phyloP scores from a whole-genome alignment of 129 eudicot species.

The Calendula officinalis region DNA sequence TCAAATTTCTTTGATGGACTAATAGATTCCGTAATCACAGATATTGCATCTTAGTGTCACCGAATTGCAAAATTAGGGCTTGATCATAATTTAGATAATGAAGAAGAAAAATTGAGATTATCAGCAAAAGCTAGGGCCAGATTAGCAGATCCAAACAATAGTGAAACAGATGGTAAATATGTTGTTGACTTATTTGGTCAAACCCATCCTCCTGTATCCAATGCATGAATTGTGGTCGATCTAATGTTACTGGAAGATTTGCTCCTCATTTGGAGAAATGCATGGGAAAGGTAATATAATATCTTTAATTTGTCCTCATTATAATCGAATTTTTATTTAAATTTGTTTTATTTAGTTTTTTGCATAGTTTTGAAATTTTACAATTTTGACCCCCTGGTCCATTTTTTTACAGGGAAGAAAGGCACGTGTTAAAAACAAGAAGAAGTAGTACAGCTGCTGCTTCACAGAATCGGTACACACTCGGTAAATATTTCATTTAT shows the following conservation, averaged over 20 bases:
- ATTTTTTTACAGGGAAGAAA: conserved; percentile 68
- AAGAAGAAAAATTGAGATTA: conserved; percentile 83
- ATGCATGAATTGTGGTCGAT: conserved; percentile 94
- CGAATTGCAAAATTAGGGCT: conserved; percentile 89
- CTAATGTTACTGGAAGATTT: conserved; percentile 84
- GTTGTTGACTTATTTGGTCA: conserved; percentile 93
- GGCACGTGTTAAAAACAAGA: conserved; percentile 84
- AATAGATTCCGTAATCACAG: conserved; percentile 71
- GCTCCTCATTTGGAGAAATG: conserved; percentile 99
- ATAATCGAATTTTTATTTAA: background rate
- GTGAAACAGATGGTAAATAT: conserved; percentile 77
- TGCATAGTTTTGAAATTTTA: too few species aligned
- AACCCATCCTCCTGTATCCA: conserved; percentile 94
- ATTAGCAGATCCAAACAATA: conserved; percentile 75
- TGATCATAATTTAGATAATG: conserved; percentile 76
- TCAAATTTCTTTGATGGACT: conserved; percentile 61
- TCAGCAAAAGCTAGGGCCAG: conserved; percentile 87
- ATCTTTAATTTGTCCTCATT: background rate
- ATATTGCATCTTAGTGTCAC: conserved; percentile 93
- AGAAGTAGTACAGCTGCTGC: conserved; percentile 77
- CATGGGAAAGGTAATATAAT: conserved; percentile 86
- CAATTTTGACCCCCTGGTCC: too few species aligned
- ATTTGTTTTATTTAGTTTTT: too few species aligned
- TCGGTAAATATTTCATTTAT: conserved; percentile 34
- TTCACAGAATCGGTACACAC: conserved; percentile 59